phyloP scores from a whole-genome alignment of 768 basidiomycete species.

The Xerocomellus dryophilus region DNA sequence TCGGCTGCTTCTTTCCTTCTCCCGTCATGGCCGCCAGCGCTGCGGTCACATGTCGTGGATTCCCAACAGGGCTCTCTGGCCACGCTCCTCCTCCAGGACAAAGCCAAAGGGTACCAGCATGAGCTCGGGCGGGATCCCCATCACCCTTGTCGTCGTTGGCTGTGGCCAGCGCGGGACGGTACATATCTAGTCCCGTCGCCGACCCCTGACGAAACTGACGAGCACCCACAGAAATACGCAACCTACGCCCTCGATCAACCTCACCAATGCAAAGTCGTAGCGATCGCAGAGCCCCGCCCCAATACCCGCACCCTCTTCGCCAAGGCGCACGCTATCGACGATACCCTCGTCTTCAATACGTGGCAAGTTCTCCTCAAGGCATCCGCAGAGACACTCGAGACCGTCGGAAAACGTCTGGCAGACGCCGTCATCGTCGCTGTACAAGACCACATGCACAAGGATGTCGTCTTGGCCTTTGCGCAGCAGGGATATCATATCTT shows the following conservation, averaged over 20 bases:
- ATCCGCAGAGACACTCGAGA: conserved; percentile 61
- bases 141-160: conserved; percentile 77
- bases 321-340: conserved; percentile 54
- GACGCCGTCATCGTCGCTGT: conserved; percentile 82
- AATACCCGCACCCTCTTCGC: conserved; percentile 62
- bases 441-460: conserved; percentile 75
- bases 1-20: neutral
- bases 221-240: conserved; percentile 53
- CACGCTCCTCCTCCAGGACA: conserved; percentile 25
- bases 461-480: conserved; percentile 72
- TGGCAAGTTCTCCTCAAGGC: conserved; percentile 71
- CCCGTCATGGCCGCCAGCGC: neutral
- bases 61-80: conserved; percentile 35
- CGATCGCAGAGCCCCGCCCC: conserved; percentile 80
- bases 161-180: conserved; percentile 84
- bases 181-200: conserved; percentile 2
- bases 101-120: conserved; percentile 23
- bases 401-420: conserved; percentile 67
- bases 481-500: conserved; percentile 84
- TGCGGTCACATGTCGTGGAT: conserved; percentile 25
- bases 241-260: conserved; percentile 60
- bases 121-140: conserved; percentile 24
- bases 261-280: conserved; percentile 67
- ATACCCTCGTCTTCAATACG: conserved; percentile 64
- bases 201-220: neutral